Percentiles rank a stretch among this genome's conserved stretches.
Evolutionary conservation across 1,139 yeast genomes (phyloP).

Genomic region (Taphrina sp.): DNA sequence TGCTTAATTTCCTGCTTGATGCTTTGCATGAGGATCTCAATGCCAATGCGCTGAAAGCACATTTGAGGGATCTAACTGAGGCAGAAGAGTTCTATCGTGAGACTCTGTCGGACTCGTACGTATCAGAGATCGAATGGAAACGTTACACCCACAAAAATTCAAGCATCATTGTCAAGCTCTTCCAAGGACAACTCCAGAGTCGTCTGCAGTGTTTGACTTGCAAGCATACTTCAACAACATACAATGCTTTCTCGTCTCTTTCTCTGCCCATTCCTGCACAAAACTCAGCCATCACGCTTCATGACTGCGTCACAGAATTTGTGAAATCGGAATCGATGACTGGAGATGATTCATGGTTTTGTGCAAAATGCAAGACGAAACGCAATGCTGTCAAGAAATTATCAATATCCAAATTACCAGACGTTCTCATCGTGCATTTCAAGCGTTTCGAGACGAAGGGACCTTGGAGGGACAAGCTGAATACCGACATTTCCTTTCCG

Average conservation of each 20-base stretch:
- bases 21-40: slow-evolving; percentile 86
- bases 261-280: slow-evolving; percentile 66
- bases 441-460: slow-evolving; percentile 64
- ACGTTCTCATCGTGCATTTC: slow-evolving; percentile 67
- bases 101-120: slow-evolving; percentile 70
- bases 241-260: slow-evolving; percentile 72
- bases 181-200: slow-evolving; percentile 88
- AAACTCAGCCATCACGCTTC: slow-evolving; percentile 47
- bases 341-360: slow-evolving; percentile 83
- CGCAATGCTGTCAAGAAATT: slow-evolving; percentile 68
- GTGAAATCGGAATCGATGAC: slow-evolving; percentile 67
- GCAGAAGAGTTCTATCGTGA: slow-evolving; percentile 78
- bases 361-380: slow-evolving; percentile 72
- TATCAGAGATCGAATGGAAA: slow-evolving; percentile 94
- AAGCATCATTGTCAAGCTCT: slow-evolving; percentile 78
- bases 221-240: slow-evolving; percentile 78
- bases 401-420: slow-evolving; percentile 69
- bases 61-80: slow-evolving; percentile 60
- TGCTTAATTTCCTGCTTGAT: slow-evolving; percentile 77
- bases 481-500: slow-evolving; percentile 63
- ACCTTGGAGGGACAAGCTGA: slow-evolving; percentile 57
- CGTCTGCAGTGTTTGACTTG: slow-evolving; percentile 75
- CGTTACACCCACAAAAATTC: slow-evolving; percentile 79
- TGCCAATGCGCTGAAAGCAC: slow-evolving; percentile 58
- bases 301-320: slow-evolving; percentile 70